Conservation (phyloP, 1,139 yeast species). For the Protomyces macrosporus region DNA sequence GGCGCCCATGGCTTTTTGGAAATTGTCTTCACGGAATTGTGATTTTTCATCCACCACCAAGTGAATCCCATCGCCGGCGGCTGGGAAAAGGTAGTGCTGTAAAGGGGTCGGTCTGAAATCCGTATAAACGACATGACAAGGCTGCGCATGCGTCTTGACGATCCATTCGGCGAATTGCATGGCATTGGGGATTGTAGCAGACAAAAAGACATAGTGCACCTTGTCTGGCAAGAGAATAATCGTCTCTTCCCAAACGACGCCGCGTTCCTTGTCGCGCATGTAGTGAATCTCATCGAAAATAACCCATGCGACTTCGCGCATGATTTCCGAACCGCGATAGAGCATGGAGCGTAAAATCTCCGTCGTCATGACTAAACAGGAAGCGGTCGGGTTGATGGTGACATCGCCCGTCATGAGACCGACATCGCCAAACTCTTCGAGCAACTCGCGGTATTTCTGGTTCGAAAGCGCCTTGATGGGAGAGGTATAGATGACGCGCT, state of each 20-base stretch:
- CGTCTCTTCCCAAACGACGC: conserved; percentile 99
- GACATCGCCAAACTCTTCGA: conserved; percentile 90
- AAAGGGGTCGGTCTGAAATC: conserved; percentile 98
- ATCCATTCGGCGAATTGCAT: conserved; percentile 99
- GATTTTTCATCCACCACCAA: conserved; percentile 97
- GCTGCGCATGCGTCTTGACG: conserved; percentile 87
- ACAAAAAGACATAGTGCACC: conserved; percentile 76
- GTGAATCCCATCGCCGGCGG: conserved; percentile 95
- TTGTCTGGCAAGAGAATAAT: conserved; percentile 92
- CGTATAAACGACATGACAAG: conserved; percentile 97
- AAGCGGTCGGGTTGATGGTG: conserved; percentile 93
- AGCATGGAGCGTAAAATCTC: conserved; percentile 93
- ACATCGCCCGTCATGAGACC: conserved; percentile 98
- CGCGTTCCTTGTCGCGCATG: conserved; percentile 85
- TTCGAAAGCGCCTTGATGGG: conserved; percentile 96
- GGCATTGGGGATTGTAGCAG: conserved; percentile 97
- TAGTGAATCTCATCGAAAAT: conserved; percentile 97
- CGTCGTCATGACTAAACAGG: conserved; percentile 95
- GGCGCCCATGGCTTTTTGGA: conserved; percentile 96
- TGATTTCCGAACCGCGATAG: conserved; percentile 83
- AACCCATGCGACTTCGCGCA: conserved; percentile 95
- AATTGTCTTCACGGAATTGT: conserved; percentile 90
- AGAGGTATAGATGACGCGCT: conserved; percentile 91
- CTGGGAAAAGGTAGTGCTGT: conserved; percentile 94
- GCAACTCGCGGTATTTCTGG: conserved; percentile 89